Evolutionary conservation across 2,329 filamentous ascomycete species (phyloP), one percentile per base, ranked within the genome.

Genomic region (Botrytis fragariae): DNA sequence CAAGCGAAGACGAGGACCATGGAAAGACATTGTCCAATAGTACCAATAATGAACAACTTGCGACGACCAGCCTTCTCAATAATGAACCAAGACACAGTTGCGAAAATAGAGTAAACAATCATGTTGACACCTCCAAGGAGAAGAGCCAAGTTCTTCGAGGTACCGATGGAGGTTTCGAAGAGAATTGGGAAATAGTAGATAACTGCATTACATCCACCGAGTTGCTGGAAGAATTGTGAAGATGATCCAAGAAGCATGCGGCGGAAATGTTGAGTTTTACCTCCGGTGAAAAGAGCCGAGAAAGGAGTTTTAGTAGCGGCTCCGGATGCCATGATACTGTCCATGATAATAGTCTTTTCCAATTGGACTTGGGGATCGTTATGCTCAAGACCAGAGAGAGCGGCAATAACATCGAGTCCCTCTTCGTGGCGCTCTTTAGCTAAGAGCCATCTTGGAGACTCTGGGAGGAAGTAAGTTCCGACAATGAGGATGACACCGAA

Each of bases 391-490:
- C 95, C 95, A 79, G 97, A 97, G 9, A 98, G 86, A 80, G 98
- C 98, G 75, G 96, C 95, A 83, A 98, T 98, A 68, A 99, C 96
- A 57, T 97, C 90, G 82, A 98, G 97, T 67, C 95, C 96, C 81
- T 99, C 96, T 81, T 98, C 96, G 79, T 98, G 95, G 79, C 97
- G 93, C 78, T 98, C 96, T 80, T 97, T 97, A 81, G 97, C 94
- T 60, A 98, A 86, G 10, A 99, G 90, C 96, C 96, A 99, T 84
- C 95, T 91, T 45, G 96, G 96, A 29, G 95, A 98, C 84, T 99
- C 96, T 77, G 97, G 96, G 78, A 98, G 97, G 77, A 98, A 86
- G 79, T 97, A 86, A 80, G 93, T 97, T 69, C 95, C 95, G 64
- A 94, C 75, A 14, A 91, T 94, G 44, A 99, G 88, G 69, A 98